A percentile compares a stretch with the other conserved stretches of the same genome.
These are phyloP conservation scores for Maudiozyma humilis DNA, from an alignment of 1,139 yeast genomes.

Conservation along the genomic window DNA sequence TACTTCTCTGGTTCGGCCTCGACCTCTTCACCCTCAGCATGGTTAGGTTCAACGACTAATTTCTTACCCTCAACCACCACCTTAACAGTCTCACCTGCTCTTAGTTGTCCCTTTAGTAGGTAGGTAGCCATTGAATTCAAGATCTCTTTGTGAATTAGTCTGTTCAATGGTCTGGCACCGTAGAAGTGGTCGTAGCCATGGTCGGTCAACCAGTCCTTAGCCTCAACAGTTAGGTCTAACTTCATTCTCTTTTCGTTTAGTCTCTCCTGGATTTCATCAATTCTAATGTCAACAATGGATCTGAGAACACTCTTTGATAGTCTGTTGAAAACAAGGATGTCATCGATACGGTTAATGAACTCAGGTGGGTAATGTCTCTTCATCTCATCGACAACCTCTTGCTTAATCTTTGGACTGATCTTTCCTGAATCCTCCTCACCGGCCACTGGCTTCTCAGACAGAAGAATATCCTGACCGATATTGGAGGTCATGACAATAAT, in stretches of 20 bases:
- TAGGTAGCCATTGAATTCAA: constrained; percentile 80
- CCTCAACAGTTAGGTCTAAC: constrained; percentile 49
- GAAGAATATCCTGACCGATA: constrained; percentile 83
- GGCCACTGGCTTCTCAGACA: constrained; percentile 52
- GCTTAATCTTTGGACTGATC: constrained; percentile 43
- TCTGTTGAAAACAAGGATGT: constrained; percentile 80
- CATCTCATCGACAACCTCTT: constrained; percentile 57
- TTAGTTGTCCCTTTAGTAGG: constrained; percentile 70
- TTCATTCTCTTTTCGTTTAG: constrained; percentile 70
- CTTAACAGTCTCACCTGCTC: constrained; percentile 57
- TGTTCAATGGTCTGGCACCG: constrained; percentile 93
- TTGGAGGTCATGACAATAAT: constrained; percentile 96
- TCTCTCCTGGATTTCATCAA: constrained; percentile 71
- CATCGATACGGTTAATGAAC: constrained; percentile 88
- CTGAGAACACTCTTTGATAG: constrained; percentile 65
- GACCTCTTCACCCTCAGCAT: constrained; percentile 22
- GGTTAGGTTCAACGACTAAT: constrained; percentile 29
- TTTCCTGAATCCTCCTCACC: constrained; percentile 32
- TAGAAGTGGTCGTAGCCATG: constrained; percentile 84
- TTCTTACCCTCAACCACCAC: constrained; percentile 26
- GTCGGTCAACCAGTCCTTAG: constrained; percentile 69
- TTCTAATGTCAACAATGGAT: constrained; percentile 74
- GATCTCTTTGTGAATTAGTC: constrained; percentile 72
- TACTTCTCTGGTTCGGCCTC: constrained; percentile 20
- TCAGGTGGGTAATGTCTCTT: constrained; percentile 81